Evolutionary conservation across 805 yeast genomes (phyloP).

Genomic region (Komagataella kurtzmanii): DNA sequence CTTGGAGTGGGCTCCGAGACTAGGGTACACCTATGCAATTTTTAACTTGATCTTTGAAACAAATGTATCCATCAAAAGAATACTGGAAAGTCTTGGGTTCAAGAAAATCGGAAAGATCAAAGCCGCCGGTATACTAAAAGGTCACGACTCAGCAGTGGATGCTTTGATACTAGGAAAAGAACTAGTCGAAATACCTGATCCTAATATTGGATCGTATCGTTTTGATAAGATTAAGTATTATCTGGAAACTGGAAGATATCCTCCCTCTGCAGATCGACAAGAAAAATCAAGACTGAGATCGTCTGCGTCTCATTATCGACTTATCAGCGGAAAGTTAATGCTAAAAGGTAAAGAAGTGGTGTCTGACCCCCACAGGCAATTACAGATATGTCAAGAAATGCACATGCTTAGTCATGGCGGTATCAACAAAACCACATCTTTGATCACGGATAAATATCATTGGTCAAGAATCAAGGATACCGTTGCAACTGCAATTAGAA

Average conservation of each 20-base stretch:
- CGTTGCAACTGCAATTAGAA: conserved; percentile 63
- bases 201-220: conserved; percentile 37
- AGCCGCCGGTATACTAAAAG: conserved; percentile 82
- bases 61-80: conserved; percentile 68
- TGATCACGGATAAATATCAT: conserved; percentile 68
- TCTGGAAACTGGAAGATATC: conserved; percentile 75
- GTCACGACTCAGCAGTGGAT: conserved; percentile 76
- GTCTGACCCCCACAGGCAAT: conserved; percentile 59
- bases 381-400: conserved; percentile 55
- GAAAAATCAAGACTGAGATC: conserved; percentile 84
- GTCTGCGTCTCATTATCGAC: conserved; percentile 61
- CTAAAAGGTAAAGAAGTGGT: conserved; percentile 78
- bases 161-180: conserved; percentile 78
- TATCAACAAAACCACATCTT: conserved; percentile 74
- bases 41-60: conserved; percentile 85
- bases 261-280: conserved; percentile 66
- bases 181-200: conserved; percentile 41
- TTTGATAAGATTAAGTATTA: conserved; percentile 72
- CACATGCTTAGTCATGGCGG: conserved; percentile 74
- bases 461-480: conserved; percentile 90
- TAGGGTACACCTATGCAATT: conserved; percentile 76
- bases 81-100: conserved; percentile 68
- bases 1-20: conserved; percentile 79
- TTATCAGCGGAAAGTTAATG: conserved; percentile 60
- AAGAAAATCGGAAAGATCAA: conserved; percentile 67